phyloP scores from a whole-genome alignment of 2,329 filamentous ascomycete species.

The Fusarium sp. region DNA sequence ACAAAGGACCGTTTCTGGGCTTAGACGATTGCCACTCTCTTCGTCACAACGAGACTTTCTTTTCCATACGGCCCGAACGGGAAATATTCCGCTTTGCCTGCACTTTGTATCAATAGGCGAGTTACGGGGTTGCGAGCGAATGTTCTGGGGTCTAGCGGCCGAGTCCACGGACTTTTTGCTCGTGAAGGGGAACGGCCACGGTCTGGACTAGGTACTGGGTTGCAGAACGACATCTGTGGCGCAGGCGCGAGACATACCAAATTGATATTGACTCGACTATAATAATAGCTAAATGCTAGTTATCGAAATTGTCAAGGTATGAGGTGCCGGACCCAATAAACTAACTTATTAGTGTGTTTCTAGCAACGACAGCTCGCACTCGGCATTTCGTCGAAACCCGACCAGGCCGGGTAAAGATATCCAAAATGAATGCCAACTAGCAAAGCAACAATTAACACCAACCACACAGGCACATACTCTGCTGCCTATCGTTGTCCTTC shows the following conservation, averaged over 20 bases:
- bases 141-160: conserved; percentile 31
- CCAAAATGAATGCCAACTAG: conserved; percentile 20
- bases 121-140: conserved; percentile 5
- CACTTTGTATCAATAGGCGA: conserved; percentile 16
- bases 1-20: conserved; percentile 11
- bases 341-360: conserved; percentile 31
- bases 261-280: conserved; percentile 14
- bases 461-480: not conserved
- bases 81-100: conserved; percentile 35
- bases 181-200: conserved; percentile 1
- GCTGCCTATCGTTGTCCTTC: not conserved
- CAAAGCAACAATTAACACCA: not conserved
- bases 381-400: conserved; percentile 35
- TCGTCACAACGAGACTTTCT: not conserved
- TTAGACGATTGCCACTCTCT: conserved; percentile 8
- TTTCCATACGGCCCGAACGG: conserved; percentile 31
- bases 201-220: conserved; percentile 25
- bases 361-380: conserved; percentile 1
- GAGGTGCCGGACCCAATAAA: conserved; percentile 27
- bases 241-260: conserved; percentile 22
- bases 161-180: conserved; percentile 16
- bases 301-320: conserved; percentile 19
- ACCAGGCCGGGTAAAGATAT: conserved; percentile 29
- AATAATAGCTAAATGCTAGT: conserved; percentile 21
- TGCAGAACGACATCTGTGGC: conserved; percentile 36